Conservation (phyloP, 2,329 filamentous ascomycete genomes). For the Ceratocystis cubensis region DNA sequence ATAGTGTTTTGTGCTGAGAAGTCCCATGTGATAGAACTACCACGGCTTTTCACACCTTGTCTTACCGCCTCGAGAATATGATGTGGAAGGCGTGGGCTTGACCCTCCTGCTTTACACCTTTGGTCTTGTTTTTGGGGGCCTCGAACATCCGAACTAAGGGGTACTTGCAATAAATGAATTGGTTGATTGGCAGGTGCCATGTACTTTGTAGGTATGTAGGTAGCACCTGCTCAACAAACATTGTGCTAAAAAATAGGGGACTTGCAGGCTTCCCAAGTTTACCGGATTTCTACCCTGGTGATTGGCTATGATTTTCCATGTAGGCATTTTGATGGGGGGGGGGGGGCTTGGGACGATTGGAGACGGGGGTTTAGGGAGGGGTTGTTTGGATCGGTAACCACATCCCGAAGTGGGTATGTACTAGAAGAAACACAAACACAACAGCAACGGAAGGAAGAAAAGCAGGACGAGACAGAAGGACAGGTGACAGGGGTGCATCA, state of each 20-base stretch:
- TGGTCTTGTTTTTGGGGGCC: neutral
- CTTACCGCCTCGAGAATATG: neutral
- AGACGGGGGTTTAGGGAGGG: neutral
- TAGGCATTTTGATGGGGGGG: neutral
- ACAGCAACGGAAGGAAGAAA: slow-evolving; percentile 5
- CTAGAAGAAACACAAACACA: slow-evolving; percentile 1
- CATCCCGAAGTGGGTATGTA: neutral
- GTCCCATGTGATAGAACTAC: neutral
- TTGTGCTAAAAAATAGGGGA: too few species aligned
- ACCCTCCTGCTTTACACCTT: neutral
- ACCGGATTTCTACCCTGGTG: neutral
- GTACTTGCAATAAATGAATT: neutral
- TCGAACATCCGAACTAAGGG: neutral
- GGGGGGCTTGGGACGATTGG: neutral
- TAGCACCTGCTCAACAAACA: neutral
- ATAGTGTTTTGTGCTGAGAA: too few species aligned
- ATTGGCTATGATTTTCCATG: neutral
- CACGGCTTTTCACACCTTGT: neutral
- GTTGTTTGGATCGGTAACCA: neutral
- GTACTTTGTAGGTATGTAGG: neutral
- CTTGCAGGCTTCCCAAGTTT: neutral
- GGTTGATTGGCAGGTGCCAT: neutral
- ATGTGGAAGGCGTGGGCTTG: neutral
- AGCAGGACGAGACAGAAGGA: neutral
- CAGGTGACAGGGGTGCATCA: neutral